phyloP scores from a whole-genome alignment of 495 filamentous ascomycete genomes.

The Neurospora sublineolata region DNA sequence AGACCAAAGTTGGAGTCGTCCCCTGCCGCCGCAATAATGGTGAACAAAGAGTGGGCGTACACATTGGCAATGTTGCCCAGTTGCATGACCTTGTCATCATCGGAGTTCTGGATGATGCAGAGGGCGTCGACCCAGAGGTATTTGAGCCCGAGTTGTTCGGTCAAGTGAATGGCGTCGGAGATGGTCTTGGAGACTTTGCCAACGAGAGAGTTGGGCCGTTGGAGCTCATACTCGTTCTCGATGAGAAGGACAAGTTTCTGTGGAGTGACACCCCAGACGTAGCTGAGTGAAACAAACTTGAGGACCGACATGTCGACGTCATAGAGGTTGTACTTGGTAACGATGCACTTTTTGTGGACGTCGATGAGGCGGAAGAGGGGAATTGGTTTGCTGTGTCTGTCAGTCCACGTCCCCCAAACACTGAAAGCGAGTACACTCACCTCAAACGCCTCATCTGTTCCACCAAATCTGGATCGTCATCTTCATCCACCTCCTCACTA shows the following conservation, averaged over 20 bases:
- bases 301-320: background rate
- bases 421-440: background rate
- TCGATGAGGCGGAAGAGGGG: background rate
- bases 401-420: background rate
- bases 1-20: background rate
- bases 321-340: background rate
- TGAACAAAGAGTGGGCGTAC: constrained; percentile 10
- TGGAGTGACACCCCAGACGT: constrained; percentile 2
- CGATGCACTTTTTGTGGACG: background rate
- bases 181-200: constrained; percentile 9
- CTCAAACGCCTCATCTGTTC: background rate
- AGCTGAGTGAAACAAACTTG: constrained; percentile 1
- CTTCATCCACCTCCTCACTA: background rate
- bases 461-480: background rate
- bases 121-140: constrained; percentile 22
- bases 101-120: constrained; percentile 21
- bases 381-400: background rate
- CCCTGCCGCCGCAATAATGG: constrained; percentile 8
- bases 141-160: constrained; percentile 8
- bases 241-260: background rate
- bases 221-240: constrained; percentile 1
- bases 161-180: constrained; percentile 12
- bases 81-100: constrained; percentile 13
- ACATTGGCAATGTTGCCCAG: constrained; percentile 12
- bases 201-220: constrained; percentile 1